Evolutionary conservation across 306 rosid genomes (phyloP).

Genomic region (Hylodesmum podocarpum): DNA sequence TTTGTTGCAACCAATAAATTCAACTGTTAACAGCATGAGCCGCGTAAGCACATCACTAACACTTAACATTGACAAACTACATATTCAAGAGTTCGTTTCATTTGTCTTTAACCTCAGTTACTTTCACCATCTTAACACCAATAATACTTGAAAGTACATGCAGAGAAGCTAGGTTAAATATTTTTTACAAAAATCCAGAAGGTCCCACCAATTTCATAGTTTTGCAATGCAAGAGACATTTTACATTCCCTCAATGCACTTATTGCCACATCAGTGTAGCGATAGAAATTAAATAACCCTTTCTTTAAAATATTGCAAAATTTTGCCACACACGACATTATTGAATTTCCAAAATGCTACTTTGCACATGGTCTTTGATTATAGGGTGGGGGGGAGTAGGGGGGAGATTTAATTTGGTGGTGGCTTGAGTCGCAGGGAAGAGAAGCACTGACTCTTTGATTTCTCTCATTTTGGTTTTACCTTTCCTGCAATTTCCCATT

Average conservation of each 20-base stretch:
- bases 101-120: slow-evolving; percentile 1
- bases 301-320: not conserved
- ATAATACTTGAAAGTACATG: slow-evolving; percentile 9
- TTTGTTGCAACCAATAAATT: slow-evolving; percentile 93
- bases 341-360: not conserved
- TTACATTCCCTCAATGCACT: not conserved
- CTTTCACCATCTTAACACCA: slow-evolving; percentile 11
- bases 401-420: not conserved
- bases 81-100: slow-evolving; percentile 3
- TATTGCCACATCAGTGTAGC: not conserved
- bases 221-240: not conserved
- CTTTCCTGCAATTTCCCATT: not conserved
- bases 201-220: not conserved
- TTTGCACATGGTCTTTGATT: not conserved
- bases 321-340: not conserved
- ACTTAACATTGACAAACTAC: slow-evolving; percentile 19
- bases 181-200: not conserved
- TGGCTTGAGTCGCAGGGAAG: not conserved
- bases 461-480: not conserved
- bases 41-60: slow-evolving; percentile 25
- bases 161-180: slow-evolving; percentile 2
- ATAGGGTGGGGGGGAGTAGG: not conserved
- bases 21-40: slow-evolving; percentile 56
- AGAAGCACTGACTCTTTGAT: not conserved
- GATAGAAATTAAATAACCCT: not conserved